Conservation (phyloP, 805 yeast species). For the Candida ipomoeae region DNA sequence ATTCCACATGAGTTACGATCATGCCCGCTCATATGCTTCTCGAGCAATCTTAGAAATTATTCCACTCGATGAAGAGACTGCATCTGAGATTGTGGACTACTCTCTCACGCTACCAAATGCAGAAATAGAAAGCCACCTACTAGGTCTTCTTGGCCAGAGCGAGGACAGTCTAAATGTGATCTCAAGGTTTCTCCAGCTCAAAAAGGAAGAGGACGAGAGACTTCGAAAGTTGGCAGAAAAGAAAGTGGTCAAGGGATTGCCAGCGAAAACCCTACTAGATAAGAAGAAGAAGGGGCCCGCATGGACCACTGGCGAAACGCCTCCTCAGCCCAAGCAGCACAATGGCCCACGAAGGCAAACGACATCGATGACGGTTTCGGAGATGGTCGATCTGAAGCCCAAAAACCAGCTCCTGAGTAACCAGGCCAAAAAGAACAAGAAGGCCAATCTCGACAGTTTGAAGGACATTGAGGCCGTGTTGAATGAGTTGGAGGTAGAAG, state of each 20-base stretch:
- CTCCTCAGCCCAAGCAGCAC: slow-evolving; percentile 6
- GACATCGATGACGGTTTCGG: slow-evolving; percentile 43
- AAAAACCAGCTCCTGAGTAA: slow-evolving; percentile 20
- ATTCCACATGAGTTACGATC: slow-evolving; percentile 16
- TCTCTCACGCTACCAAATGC: slow-evolving; percentile 45
- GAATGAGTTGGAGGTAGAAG: slow-evolving; percentile 44
- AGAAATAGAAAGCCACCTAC: slow-evolving; percentile 49
- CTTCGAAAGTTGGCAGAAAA: slow-evolving; percentile 7
- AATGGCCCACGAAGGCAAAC: slow-evolving; percentile 10
- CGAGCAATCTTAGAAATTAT: slow-evolving; percentile 34
- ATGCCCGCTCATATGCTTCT: slow-evolving; percentile 24
- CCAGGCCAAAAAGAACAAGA: slow-evolving; percentile 32
- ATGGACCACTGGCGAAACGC: slow-evolving; percentile 3
- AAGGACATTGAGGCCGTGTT: slow-evolving; percentile 65
- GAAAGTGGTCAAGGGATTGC: neutral
- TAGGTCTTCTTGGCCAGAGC: slow-evolving; percentile 54
- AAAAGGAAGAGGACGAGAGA: slow-evolving; percentile 26
- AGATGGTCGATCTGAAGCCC: slow-evolving; percentile 41
- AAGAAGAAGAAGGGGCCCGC: neutral
- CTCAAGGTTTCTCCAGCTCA: slow-evolving; percentile 38
- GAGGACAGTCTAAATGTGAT: slow-evolving; percentile 49
- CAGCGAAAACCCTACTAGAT: slow-evolving; percentile 1
- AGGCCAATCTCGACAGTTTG: slow-evolving; percentile 48
- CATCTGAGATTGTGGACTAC: slow-evolving; percentile 52
- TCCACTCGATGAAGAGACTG: slow-evolving; percentile 57